Conservation (phyloP, 1,284 basidiomycete genomes). For the Ganoderma lingzhi region DNA sequence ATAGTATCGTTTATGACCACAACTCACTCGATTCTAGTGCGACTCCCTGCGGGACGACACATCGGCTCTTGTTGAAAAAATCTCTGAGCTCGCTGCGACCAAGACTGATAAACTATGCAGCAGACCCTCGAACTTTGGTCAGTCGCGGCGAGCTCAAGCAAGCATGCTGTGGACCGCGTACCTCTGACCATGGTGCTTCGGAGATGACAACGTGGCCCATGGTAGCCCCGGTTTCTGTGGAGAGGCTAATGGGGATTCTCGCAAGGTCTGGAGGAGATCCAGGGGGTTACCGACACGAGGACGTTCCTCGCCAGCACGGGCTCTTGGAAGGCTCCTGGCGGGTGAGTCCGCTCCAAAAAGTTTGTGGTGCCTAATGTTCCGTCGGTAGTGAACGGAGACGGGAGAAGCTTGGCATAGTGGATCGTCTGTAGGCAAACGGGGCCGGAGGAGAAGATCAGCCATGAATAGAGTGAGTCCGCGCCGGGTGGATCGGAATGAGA, state of each 20-base stretch:
- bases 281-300: conserved; percentile 21
- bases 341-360: conserved; percentile 13
- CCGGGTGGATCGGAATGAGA: background rate
- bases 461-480: background rate
- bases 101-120: too few relatives aligned
- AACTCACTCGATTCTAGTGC: background rate
- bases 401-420: background rate
- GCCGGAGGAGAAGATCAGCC: background rate
- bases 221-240: conserved; percentile 50
- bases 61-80: too few relatives aligned
- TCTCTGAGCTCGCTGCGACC: too few relatives aligned
- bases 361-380: background rate
- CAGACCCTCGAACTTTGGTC: too few relatives aligned
- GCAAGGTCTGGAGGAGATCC: conserved; percentile 45
- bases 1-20: conserved; percentile 10
- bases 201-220: background rate
- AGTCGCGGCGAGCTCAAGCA: too few relatives aligned
- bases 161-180: too few relatives aligned
- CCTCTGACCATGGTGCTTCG: too few relatives aligned
- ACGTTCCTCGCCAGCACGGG: too few relatives aligned
- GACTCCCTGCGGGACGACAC: too few relatives aligned
- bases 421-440: background rate
- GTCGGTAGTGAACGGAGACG: conserved; percentile 7
- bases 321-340: too few relatives aligned
- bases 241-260: conserved; percentile 52